Percentiles rank a stretch among this genome's conserved stretches.
phyloP scores from a whole-genome alignment of 768 basidiomycete species.

The Filobasidium wieringae region DNA sequence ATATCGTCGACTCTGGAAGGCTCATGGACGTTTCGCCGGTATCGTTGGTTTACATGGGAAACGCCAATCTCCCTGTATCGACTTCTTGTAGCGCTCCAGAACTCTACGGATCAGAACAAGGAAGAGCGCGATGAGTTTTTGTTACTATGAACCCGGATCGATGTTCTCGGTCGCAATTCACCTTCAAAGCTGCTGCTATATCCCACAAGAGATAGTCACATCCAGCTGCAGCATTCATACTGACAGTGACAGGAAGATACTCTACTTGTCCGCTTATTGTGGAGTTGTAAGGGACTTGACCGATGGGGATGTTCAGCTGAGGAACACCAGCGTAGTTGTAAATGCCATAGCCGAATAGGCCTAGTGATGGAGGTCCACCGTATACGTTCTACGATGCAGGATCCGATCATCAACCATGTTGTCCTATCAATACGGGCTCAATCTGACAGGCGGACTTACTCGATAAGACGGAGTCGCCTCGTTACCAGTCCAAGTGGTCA shows the following conservation, averaged over 20 bases:
- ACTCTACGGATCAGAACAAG: no score
- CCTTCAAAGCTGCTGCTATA: no score
- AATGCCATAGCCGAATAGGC: conserved; percentile 9
- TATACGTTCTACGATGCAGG: conserved; percentile 12
- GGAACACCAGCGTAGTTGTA: conserved; percentile 19
- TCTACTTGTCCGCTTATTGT: conserved; percentile 22
- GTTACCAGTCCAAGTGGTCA: conserved; percentile 14
- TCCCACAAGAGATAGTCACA: conserved; percentile 33
- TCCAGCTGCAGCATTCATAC: conserved; percentile 22
- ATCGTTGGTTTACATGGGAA: no score
- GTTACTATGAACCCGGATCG: no score
- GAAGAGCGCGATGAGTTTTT: no score
- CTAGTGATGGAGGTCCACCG: conserved; percentile 12
- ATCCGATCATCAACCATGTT: not conserved
- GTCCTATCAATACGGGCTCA: not conserved
- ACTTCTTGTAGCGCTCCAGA: no score
- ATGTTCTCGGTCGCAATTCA: no score
- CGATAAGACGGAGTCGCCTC: conserved; percentile 17
- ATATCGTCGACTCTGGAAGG: no score
- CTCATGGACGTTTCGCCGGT: no score
- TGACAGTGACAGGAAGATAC: conserved; percentile 28
- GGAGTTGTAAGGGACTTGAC: conserved; percentile 27
- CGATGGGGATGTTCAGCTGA: conserved; percentile 26
- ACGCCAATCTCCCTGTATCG: no score
- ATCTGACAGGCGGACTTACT: conserved; percentile 10